A percentile compares a stretch with the other conserved stretches of the same genome.
Conservation (phyloP, 768 basidiomycete genomes). For the Hypsizygus marmoreus region DNA sequence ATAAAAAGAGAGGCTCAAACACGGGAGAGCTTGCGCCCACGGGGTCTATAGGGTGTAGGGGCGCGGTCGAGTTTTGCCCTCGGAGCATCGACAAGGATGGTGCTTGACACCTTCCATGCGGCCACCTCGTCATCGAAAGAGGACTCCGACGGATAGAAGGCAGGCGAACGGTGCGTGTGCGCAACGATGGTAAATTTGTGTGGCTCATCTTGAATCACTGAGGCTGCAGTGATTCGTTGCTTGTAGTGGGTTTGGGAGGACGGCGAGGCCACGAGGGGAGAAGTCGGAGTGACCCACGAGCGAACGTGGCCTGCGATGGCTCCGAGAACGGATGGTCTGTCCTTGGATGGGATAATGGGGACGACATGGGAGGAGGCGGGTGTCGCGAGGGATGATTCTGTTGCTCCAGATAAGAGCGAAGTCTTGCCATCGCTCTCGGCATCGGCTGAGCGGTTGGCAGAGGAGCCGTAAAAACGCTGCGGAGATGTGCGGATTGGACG, state of each 20-base stretch:
- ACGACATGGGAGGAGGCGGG: conserved; percentile 41
- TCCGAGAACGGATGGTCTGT: conserved; percentile 35
- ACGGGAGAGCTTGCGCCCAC: conserved; percentile 46
- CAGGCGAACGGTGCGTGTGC: conserved; percentile 16
- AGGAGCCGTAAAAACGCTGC: conserved; percentile 32
- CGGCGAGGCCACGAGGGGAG: conserved; percentile 27
- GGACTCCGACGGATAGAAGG: conserved; percentile 16
- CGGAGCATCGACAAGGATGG: conserved; percentile 17
- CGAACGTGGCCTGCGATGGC: conserved; percentile 44
- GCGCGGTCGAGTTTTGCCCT: conserved; percentile 24
- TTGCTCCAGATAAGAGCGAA: conserved; percentile 37
- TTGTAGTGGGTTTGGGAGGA: conserved; percentile 21
- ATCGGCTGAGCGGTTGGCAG: conserved; percentile 25
- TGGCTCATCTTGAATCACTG: conserved; percentile 12
- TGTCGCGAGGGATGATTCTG: conserved; percentile 55
- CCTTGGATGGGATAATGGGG: conserved; percentile 31
- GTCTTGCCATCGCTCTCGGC: conserved; percentile 35
- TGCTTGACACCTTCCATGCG: conserved; percentile 22
- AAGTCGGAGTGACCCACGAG: conserved; percentile 44
- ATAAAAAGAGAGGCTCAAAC: conserved; percentile 28
- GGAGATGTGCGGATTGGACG: conserved; percentile 34
- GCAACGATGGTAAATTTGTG: conserved; percentile 25
- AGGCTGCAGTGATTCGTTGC: conserved; percentile 5
- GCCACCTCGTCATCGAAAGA: conserved; percentile 22
- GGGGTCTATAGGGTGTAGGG: conserved; percentile 42